Conservation (phyloP, 345 rosid genomes). For the Syzygium aromaticum region DNA sequence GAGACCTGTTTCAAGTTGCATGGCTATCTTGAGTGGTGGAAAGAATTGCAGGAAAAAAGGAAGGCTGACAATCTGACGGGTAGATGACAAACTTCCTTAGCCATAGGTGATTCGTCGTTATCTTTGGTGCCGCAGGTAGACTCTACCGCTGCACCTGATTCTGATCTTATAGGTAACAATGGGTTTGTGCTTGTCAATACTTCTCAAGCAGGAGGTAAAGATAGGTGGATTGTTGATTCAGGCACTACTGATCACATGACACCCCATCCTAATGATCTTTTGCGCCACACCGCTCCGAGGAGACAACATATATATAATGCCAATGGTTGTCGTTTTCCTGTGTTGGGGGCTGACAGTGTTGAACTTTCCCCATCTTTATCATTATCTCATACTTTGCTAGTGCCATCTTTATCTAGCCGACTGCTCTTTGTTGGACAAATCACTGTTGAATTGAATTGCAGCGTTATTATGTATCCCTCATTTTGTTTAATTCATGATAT, state of each 20-base stretch:
- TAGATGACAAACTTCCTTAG: no score
- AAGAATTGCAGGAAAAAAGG: not conserved
- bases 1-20: not conserved
- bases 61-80: not conserved
- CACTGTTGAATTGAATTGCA: not conserved
- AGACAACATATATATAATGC: not conserved
- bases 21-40: not conserved
- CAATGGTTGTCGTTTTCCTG: not conserved
- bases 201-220: not conserved
- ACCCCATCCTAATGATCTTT: not conserved
- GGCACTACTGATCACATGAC: slow-evolving; percentile 1
- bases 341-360: not conserved
- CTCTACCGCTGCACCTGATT: no score
- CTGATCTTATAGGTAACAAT: no score
- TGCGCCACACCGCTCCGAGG: not conserved
- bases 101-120: no score
- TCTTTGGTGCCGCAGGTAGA: no score
- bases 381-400: not conserved
- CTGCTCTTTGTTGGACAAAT: not conserved
- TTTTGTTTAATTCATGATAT: not conserved
- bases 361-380: not conserved
- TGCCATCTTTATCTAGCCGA: not conserved
- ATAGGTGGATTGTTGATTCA: slow-evolving; percentile 1
- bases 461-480: not conserved
- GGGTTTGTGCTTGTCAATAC: no score